Conservation (phyloP, 2,329 filamentous ascomycete genomes). For the Exophiala sp. region DNA sequence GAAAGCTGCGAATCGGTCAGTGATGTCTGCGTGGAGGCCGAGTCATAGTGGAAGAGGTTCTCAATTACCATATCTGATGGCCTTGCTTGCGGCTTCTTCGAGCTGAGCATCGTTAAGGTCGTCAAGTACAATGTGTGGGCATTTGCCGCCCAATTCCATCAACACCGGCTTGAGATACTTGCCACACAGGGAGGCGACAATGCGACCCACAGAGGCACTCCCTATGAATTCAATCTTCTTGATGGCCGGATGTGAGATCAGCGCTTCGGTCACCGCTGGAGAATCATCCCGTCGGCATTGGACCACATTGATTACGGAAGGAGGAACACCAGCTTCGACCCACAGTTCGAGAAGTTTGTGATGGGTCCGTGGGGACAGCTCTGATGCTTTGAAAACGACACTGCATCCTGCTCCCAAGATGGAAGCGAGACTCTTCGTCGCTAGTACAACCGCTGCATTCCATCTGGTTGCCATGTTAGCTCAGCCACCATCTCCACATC, state of each 20-base stretch:
- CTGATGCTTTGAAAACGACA: conserved; percentile 68
- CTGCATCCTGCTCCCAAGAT: conserved; percentile 61
- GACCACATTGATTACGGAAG: conserved; percentile 69
- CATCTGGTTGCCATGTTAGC: conserved; percentile 6
- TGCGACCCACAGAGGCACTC: conserved; percentile 66
- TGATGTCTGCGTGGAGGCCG: too few species aligned
- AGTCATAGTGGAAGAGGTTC: too few species aligned
- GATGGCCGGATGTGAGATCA: conserved; percentile 65
- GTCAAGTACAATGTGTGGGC: conserved; percentile 72
- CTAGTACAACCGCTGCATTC: conserved; percentile 15
- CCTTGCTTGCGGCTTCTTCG: neutral
- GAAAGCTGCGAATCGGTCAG: conserved; percentile 5
- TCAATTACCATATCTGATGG: too few species aligned
- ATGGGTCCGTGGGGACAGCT: conserved; percentile 60
- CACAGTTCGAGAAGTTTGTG: conserved; percentile 62
- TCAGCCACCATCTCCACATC: neutral
- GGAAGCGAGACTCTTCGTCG: neutral
- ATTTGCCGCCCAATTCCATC: conserved; percentile 88
- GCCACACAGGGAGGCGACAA: conserved; percentile 68
- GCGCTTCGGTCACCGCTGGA: conserved; percentile 59
- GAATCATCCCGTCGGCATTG: conserved; percentile 60
- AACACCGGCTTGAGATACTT: conserved; percentile 82
- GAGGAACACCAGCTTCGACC: conserved; percentile 70
- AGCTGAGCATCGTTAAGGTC: conserved; percentile 63
- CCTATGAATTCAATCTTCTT: conserved; percentile 78